A percentile compares a stretch with the other conserved stretches of the same genome.
These are phyloP conservation scores for Aspergillus felis DNA, from an alignment of 2,329 filamentous ascomycete species.

Conservation along the genomic window DNA sequence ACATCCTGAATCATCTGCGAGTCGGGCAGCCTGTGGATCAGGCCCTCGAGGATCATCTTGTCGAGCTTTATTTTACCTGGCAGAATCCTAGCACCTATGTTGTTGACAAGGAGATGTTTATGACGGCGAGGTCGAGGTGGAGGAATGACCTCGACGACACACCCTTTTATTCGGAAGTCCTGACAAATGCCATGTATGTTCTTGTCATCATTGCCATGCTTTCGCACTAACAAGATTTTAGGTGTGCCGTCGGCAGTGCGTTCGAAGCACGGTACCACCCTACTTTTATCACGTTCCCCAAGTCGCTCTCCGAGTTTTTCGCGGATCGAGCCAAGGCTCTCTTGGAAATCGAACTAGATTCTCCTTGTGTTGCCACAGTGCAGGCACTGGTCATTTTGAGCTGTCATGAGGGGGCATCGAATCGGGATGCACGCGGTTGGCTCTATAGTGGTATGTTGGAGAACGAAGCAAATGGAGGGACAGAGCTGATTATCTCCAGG, in stretches of 20 bases:
- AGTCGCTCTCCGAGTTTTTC: constrained; percentile 35
- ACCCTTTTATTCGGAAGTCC: constrained; percentile 38
- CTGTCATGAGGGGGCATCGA: constrained; percentile 42
- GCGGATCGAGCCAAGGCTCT: constrained; percentile 43
- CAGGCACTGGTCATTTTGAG: constrained; percentile 47
- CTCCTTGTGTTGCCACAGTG: constrained; percentile 46
- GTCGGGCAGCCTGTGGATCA: constrained; percentile 40
- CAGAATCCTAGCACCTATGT: constrained; percentile 46
- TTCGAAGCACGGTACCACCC: constrained; percentile 44
- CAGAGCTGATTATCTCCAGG: constrained; percentile 18
- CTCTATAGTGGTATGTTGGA: constrained; percentile 40
- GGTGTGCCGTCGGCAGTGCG: constrained; percentile 41
- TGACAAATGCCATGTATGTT: constrained; percentile 41
- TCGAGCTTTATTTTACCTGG: constrained; percentile 47
- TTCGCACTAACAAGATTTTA: constrained; percentile 12
- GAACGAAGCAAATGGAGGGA: neutral
- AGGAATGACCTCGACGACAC: constrained; percentile 37
- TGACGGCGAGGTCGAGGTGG: constrained; percentile 33
- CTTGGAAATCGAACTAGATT: constrained; percentile 47
- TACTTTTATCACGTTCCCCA: constrained; percentile 38
- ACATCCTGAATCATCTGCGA: constrained; percentile 40
- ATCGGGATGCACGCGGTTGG: constrained; percentile 46
- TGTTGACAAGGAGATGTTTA: constrained; percentile 42
- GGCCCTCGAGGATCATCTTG: constrained; percentile 42
- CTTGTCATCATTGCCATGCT: neutral